Evolutionary conservation across 2,329 filamentous ascomycete species (phyloP), one percentile per base, ranked within the genome.

Genomic region (Amesomyces nigricolor): DNA sequence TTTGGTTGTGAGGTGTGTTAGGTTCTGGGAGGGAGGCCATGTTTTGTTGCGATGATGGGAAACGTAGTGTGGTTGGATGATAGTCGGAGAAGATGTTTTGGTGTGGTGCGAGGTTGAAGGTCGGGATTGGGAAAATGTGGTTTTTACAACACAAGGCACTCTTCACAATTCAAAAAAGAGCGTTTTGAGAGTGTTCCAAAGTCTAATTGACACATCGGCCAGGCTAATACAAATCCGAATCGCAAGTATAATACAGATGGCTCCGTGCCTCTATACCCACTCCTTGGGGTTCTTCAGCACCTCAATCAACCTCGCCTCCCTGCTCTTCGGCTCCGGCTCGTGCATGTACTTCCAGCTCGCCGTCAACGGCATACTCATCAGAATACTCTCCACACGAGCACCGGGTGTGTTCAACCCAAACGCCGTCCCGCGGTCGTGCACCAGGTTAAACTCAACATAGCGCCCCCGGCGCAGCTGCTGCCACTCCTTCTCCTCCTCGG

Each of bases 391-490:
- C 2, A 99, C 85, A 59, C 94, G 81, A 5, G 91, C 88, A 42
- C 90, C 90, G 0, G 94, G 94, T 0, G 92, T 96, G 67, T 94
- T 94, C 61, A 99, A 75, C 1, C 94, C 94, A 71, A 99, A 99
- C 7, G 88, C 86, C 2, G 94, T 99, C 2, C 94, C 94, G 26
- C 94, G 83, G 74, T 99, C 94, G 73, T 99, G 91, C 54, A 99
- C 90, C 38, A 99, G 80, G 73, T 99, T 99, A 73, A 99, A 99
- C 73, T 99, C 94, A 60, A 99, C 94, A 70, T 99, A 99, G 66
- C 91, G 81, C n/a, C 94, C 94, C 62, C 94, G 78, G 48, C 94
- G 82, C 60, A 99, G 78, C 75, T 97, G 94, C 75, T 99, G 94
- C 94, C 94, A 99, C 62, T 89, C 83, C 77, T 96, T 96, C 74